A percentile compares a stretch with the other conserved stretches of the same genome.
These are phyloP conservation scores for Erodium moschatum DNA, from an alignment of 441 rosid species.

Conservation along the genomic window DNA sequence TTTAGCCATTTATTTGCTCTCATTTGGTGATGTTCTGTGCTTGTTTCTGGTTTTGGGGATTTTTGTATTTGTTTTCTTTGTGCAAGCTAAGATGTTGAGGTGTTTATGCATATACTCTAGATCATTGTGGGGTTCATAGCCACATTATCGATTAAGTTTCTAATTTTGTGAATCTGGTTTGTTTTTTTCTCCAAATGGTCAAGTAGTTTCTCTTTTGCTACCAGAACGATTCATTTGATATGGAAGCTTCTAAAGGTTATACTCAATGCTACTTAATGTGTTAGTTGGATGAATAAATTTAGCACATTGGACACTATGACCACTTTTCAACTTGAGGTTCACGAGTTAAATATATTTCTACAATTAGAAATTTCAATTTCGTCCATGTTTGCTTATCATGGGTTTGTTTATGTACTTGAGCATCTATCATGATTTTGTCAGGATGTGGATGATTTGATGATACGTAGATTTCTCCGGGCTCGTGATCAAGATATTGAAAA, in stretches of 20 bases:
- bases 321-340: too few species aligned
- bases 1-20: neutral
- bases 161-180: neutral
- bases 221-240: neutral
- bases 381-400: neutral
- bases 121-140: neutral
- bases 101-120: neutral
- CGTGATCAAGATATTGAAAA: slow-evolving; percentile 76
- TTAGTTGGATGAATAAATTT: neutral
- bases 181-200: neutral
- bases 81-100: neutral
- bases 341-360: too few species aligned
- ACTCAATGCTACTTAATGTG: neutral
- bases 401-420: neutral
- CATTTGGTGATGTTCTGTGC: neutral
- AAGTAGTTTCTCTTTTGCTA: neutral
- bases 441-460: slow-evolving; percentile 71
- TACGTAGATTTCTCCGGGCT: slow-evolving; percentile 79
- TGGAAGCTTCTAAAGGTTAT: neutral
- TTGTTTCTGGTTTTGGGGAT: neutral
- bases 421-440: slow-evolving; percentile 18
- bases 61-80: neutral
- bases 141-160: neutral
- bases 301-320: too few species aligned
- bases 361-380: neutral